Base-by-base conservation (phyloP, 371 early-diverging fungal genomes). In the Circinella umbellata region DNA sequence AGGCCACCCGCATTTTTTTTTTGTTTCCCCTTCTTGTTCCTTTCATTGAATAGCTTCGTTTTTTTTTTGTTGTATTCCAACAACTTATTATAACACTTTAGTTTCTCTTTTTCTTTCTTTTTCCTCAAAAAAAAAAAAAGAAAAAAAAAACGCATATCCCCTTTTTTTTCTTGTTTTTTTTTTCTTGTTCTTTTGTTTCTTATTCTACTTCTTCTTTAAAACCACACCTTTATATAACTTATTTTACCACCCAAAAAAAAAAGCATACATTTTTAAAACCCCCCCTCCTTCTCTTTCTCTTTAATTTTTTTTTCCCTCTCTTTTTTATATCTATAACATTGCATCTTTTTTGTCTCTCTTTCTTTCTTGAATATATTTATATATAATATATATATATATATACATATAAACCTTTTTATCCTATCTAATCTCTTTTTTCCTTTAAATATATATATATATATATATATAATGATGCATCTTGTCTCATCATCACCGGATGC, bases 381-480 rank as follows among this genome's bases (percentile, higher is more conserved):
- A 35, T 53, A 18, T 17, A 27, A 10, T 42, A 42, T 42, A 42
- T 3, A 6, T 42, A 27, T 27, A 27, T 42, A 42, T 42, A 42
- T 42, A 1, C 1, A 2, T 42, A 2, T 3, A 9, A 42, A 2
- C 3, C 42, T 13, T 36, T 54, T 27, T 62, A 53, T n/a, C 61
- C 10, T 10, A 48, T 54, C 64, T 63, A 51, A 49, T 65, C 46
- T n/a, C 57, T 66, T 49, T 17, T 17, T 38, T 6, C 1, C 51
- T 34, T 61, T 55, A 61, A n/a, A 37, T 37, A 20, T 35, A 35
- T 35, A 20, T 63, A 18, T 47, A 20, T 37, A 35, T 53, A 14
- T 17, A 27, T 34, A 57, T 34, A 51, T 47, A 4, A 61, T 71
- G 55, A 47, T 71, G 63, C 34, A 47, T 11, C 18, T 66, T 48